phyloP scores from a whole-genome alignment of 176 grass and related monocot genomes.

The Oryza coarctata region DNA sequence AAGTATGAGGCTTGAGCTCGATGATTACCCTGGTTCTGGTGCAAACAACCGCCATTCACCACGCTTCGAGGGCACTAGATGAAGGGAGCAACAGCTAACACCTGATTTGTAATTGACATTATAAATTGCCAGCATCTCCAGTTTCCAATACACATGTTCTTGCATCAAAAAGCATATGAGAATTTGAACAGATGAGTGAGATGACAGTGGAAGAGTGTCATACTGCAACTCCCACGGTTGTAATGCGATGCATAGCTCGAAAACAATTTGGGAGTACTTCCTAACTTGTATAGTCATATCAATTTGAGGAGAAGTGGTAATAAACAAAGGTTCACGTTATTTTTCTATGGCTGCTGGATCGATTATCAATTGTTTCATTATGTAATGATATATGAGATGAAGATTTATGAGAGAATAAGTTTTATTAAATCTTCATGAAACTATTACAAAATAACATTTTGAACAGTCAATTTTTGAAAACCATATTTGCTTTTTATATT shows the following conservation, averaged over 20 bases:
- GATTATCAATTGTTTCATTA: not conserved
- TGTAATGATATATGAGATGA: not conserved
- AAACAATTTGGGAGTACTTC: not conserved
- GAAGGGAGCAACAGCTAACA: not conserved
- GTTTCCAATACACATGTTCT: not conserved
- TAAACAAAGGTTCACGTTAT: not conserved
- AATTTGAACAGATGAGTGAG: not conserved
- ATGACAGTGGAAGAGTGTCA: not conserved
- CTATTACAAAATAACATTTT: not conserved
- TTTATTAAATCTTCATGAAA: not conserved
- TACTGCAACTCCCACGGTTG: not conserved
- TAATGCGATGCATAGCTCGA: not conserved
- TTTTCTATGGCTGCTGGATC: not conserved
- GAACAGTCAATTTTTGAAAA: too few relatives aligned
- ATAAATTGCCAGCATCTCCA: not conserved
- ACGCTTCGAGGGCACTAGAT: not conserved
- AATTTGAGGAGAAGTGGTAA: not conserved
- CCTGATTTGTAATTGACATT: not conserved
- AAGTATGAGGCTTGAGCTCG: not conserved
- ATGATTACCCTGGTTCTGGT: conserved; percentile 2
- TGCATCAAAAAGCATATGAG: not conserved
- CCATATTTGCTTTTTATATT: too few relatives aligned
- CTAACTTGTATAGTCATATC: not conserved
- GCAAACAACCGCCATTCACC: not conserved
- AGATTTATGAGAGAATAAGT: not conserved